Base-by-base conservation (phyloP, 805 yeast species). In the Ogataea thermomethanolica region DNA sequence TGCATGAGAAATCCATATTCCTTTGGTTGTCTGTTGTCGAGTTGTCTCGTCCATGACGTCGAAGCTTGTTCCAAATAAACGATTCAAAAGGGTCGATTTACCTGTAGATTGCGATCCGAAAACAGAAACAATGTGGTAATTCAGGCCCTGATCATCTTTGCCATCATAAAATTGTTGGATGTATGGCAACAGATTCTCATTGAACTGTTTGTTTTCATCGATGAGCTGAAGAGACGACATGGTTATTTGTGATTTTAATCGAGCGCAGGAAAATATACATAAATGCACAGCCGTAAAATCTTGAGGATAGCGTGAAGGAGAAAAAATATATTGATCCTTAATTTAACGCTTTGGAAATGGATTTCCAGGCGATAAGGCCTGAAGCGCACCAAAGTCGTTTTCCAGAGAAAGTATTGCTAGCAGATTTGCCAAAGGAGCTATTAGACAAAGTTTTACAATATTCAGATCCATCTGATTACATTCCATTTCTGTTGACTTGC, bases 31-130 rank as follows among this genome's bases (percentile, higher is more conserved):
- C 60, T 91, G 99, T 53, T 84, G 90, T 53, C 98, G 78, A 44
- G 72, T 74, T 11, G 72, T 62, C 46, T 88, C 96, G 63, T 87
- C 85, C 99, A 93, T 93, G 15, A 91, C 95, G 53, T 86, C 96
- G 58, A 93, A 93, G 30, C 73, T 65, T 8, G 98, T 93, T 48
- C 84, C 84, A 66, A 93, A 93, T 42, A 93, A 65, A 31, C 79
- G 77, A 65, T 93, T 93, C 54, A 93, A 71, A 43, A 93, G 71
- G 1, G 99, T 93, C 2, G 96, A 88, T 64, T 93, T 93, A 39
- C 99, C 99, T 4, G 97, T 89, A 3, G 95, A 84, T 59, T 93
- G 99, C 1, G 96, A 88, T 5, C 99, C 99, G 69, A 93, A 93
- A 27, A 93, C 99, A 0, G 98, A 82, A 3, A 93, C 86, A 13